A percentile compares a stretch with the other conserved stretches of the same genome.
Conservation (phyloP, 176 grass and related monocot genomes). For the Oropetium thomaeum region DNA sequence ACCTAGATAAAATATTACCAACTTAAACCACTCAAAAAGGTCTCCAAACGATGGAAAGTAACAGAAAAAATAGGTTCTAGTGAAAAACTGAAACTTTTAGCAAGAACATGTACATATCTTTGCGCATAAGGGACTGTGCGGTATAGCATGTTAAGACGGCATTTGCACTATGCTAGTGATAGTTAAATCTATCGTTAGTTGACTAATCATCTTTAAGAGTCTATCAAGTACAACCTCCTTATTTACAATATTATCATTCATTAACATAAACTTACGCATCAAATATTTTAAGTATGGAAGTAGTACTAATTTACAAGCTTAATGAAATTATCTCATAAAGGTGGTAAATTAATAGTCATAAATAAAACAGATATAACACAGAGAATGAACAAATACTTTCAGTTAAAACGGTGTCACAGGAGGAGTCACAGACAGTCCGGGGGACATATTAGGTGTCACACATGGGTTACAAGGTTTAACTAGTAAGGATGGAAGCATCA, state of each 20-base stretch:
- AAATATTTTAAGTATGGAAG: too few species aligned
- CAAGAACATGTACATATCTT: conserved; percentile 59
- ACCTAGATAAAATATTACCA: conserved; percentile 44
- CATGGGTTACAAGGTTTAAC: conserved; percentile 53
- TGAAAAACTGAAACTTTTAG: conserved; percentile 36
- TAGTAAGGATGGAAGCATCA: conserved; percentile 69
- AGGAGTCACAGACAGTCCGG: conserved; percentile 32
- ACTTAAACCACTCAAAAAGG: conserved; percentile 51
- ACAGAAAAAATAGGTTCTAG: conserved; percentile 38
- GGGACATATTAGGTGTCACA: conserved; percentile 71
- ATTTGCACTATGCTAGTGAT: neutral
- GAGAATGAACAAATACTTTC: conserved; percentile 24
- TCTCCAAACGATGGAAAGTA: conserved; percentile 57
- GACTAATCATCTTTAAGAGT: neutral
- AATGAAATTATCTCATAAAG: conserved; percentile 10
- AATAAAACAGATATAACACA: conserved; percentile 18
- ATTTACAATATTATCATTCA: too few species aligned
- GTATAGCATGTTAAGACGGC: conserved; percentile 25
- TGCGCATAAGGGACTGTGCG: conserved; percentile 48
- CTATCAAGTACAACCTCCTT: neutral
- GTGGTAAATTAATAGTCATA: neutral
- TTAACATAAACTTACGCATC: too few species aligned
- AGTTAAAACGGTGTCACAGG: conserved; percentile 49
- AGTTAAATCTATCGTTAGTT: neutral
- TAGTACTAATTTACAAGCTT: neutral